Base-by-base conservation (phyloP, 2,329 filamentous ascomycete genomes). In the Monosporascus ibericus region DNA sequence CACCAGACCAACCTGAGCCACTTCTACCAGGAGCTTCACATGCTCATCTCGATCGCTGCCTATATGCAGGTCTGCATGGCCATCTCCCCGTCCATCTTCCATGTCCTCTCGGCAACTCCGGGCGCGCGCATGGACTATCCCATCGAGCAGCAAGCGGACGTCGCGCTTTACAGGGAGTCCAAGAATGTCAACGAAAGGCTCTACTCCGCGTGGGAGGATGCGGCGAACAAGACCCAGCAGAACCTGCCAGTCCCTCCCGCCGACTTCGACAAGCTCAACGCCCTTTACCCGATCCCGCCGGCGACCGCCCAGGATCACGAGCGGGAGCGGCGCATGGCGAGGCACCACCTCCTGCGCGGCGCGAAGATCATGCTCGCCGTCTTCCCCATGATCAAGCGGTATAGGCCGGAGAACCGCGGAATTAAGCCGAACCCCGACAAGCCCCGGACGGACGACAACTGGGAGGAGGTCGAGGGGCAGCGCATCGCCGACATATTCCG, bases 361-460 rank as follows among this genome's bases (percentile, higher is more conserved):
- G 65, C 63, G 44, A 62, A 57, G 54, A 58, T 68, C 58, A 65
- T 65, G 60, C 60, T 65, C 44, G 62, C 65, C 48, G 63, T 67
- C 7, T 68, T 67, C 55, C 65, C 65, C 47, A 61, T 60, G 56
- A 37, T 67, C 25, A 66, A 62, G 48, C 60, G 63, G 25, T 67
- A 67, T 50, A 36, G 18, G 11, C 54, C 62, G 20, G 48, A 58
- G 49, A 65, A 65, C 50, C 39, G 56, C 49, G 58, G 58, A 34
- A 50, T 48, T 9, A 24, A 44, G 27, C 3, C 40, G 54, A 5
- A 15, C 15, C 46, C 51, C 15, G 24, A 34, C 27, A 30, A 11
- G 37, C 36, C 7, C 18, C 25, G 9, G 3, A 24, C 8, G 20
- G 34, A 51, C 5, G 44, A 52, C 0, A 25, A 50, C 3, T 5